phyloP scores from a whole-genome alignment of 345 rosid genomes.

The Brassica nigra region DNA sequence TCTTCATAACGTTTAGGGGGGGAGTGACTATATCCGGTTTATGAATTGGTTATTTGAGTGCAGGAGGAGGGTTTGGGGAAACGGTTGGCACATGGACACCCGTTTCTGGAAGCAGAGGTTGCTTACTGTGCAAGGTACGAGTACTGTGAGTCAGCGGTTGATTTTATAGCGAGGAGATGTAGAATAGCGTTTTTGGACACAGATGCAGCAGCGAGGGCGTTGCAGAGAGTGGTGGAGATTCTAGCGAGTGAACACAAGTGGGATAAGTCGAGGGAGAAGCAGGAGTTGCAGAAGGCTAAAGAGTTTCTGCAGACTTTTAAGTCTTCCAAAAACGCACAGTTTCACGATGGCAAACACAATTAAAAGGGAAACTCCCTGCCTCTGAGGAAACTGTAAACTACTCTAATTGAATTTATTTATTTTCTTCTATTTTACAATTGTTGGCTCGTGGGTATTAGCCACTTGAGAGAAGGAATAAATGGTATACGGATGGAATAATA shows the following conservation, averaged over 20 bases:
- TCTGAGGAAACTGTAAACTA: neutral
- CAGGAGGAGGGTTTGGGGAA: slow-evolving; percentile 91
- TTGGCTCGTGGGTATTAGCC: slow-evolving; percentile 15
- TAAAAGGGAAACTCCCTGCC: no score
- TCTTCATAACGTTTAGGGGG: neutral
- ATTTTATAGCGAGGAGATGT: slow-evolving; percentile 94
- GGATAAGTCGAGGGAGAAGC: slow-evolving; percentile 72
- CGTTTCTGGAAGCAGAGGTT: slow-evolving; percentile 57
- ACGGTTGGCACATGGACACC: slow-evolving; percentile 90
- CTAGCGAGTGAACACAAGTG: slow-evolving; percentile 73
- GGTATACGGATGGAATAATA: slow-evolving; percentile 19
- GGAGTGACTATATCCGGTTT: neutral
- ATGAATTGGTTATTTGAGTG: neutral
- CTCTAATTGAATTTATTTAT: slow-evolving; percentile 30
- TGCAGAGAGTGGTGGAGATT: slow-evolving; percentile 78
- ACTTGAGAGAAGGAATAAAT: slow-evolving; percentile 3
- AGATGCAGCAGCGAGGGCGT: slow-evolving; percentile 82
- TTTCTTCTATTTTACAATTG: slow-evolving; percentile 8
- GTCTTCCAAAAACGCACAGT: slow-evolving; percentile 90
- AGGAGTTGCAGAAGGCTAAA: slow-evolving; percentile 66
- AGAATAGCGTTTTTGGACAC: slow-evolving; percentile 96
- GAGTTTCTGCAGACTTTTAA: slow-evolving; percentile 83
- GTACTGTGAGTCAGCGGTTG: slow-evolving; percentile 89
- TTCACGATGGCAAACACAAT: slow-evolving; percentile 89
- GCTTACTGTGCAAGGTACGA: slow-evolving; percentile 89